A percentile compares a stretch with the other conserved stretches of the same genome.
Conservation (phyloP, 2,329 filamentous ascomycete species). For the Diaporthe caulivora region DNA sequence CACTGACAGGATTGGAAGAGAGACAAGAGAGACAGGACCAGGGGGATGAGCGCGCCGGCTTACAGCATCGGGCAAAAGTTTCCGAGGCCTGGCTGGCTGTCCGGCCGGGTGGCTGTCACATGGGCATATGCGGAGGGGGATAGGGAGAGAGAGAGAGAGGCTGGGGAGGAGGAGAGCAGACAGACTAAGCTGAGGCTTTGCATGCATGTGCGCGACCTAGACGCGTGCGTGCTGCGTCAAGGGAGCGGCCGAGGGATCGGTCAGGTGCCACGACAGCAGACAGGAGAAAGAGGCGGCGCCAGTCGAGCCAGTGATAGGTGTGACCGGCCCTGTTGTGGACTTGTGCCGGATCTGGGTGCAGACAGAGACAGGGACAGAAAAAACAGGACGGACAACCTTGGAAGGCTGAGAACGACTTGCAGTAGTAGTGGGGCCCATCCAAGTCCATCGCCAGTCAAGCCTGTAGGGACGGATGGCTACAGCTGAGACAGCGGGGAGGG, state of each 20-base stretch:
- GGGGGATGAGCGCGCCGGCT: background rate
- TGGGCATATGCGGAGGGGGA: no score
- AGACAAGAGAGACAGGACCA: background rate
- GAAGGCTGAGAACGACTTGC: constrained; percentile 31
- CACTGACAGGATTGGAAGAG: constrained; percentile 6
- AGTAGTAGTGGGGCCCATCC: no score
- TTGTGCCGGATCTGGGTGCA: background rate
- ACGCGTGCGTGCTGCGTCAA: constrained; percentile 18
- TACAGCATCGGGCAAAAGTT: constrained; percentile 33
- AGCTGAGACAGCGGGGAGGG: constrained; percentile 37
- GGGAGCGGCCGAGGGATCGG: constrained; percentile 31
- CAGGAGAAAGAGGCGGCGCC: constrained; percentile 1
- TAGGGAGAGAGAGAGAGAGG: no score
- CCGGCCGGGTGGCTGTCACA: no score
- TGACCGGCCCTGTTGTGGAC: background rate
- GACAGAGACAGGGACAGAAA: background rate
- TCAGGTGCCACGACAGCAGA: constrained; percentile 31
- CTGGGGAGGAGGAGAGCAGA: no score
- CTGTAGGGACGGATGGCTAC: constrained; percentile 25
- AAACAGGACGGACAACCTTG: background rate
- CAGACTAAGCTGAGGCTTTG: background rate
- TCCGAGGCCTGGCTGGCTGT: constrained; percentile 18
- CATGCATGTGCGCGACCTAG: constrained; percentile 1
- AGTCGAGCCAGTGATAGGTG: background rate
- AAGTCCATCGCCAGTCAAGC: no score